These are phyloP conservation scores for Phytophthora pisi DNA, from an alignment of 352 stramenopile genomes.

Conservation along the genomic window DNA sequence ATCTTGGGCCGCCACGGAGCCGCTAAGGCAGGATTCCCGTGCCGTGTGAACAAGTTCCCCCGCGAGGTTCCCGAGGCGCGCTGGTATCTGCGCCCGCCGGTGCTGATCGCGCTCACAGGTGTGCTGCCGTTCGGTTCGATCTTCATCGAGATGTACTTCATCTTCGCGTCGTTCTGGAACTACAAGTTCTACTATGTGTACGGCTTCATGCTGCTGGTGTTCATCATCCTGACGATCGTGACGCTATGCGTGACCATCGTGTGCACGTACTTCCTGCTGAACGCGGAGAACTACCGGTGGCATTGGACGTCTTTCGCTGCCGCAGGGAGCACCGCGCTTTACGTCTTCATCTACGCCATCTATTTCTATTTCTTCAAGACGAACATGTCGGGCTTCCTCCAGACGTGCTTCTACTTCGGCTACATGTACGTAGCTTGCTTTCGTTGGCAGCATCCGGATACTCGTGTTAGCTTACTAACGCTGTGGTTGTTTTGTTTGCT, in stretches of 20 bases:
- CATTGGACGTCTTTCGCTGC: slow-evolving; percentile 98
- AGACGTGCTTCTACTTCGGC: slow-evolving; percentile 99
- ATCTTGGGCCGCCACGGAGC: slow-evolving; percentile 95
- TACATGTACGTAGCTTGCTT: slow-evolving; percentile 91
- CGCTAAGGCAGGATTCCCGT: slow-evolving; percentile 87
- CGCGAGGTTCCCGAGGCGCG: slow-evolving; percentile 82
- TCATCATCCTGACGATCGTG: slow-evolving; percentile 97
- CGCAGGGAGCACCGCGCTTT: slow-evolving; percentile 93
- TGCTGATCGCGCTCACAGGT: slow-evolving; percentile 95
- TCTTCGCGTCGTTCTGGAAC: slow-evolving; percentile 99
- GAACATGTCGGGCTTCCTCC: slow-evolving; percentile 98
- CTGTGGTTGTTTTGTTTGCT: background rate
- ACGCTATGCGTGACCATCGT: slow-evolving; percentile 99
- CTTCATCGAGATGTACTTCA: slow-evolving; percentile 99
- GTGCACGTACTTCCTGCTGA: slow-evolving; percentile 98
- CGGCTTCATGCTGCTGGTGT: slow-evolving; percentile 98
- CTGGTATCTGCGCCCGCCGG: slow-evolving; percentile 79
- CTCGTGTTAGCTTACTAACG: slow-evolving; percentile 1
- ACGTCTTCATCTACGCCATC: slow-evolving; percentile 99
- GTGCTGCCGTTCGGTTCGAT: slow-evolving; percentile 99
- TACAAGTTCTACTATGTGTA: slow-evolving; percentile 99
- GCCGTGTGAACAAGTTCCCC: slow-evolving; percentile 97
- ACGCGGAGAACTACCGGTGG: slow-evolving; percentile 99
- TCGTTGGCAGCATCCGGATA: background rate
- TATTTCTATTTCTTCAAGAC: slow-evolving; percentile 99